These are phyloP conservation scores for Panicum miliaceum DNA, from an alignment of 176 grass and related monocot species.

Conservation along the genomic window DNA sequence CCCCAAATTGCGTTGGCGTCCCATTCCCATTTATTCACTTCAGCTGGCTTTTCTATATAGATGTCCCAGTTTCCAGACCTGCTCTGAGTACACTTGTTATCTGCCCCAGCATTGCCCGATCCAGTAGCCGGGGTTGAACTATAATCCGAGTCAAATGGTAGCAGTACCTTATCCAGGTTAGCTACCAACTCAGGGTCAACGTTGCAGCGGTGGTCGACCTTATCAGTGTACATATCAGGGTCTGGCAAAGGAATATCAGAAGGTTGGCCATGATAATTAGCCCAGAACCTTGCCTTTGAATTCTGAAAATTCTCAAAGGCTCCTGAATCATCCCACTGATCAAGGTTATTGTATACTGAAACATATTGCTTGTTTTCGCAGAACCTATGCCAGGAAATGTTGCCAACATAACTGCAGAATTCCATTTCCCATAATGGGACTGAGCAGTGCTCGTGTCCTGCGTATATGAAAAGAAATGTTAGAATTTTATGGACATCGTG, in stretches of 20 bases:
- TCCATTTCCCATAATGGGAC: conserved; percentile 68
- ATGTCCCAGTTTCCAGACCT: conserved; percentile 44
- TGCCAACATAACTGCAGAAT: conserved; percentile 57
- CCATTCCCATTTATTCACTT: conserved; percentile 48
- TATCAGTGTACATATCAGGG: conserved; percentile 52
- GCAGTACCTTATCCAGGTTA: conserved; percentile 37
- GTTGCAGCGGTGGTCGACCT: conserved; percentile 38
- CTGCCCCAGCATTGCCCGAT: background rate
- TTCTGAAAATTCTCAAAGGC: conserved; percentile 64
- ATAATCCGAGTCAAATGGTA: conserved; percentile 38
- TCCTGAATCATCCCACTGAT: conserved; percentile 54
- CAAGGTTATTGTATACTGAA: conserved; percentile 36
- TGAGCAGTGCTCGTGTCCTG: conserved; percentile 30
- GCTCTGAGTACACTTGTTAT: conserved; percentile 16
- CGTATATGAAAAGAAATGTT: conserved; percentile 7
- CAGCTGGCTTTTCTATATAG: conserved; percentile 46
- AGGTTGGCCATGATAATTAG: conserved; percentile 52
- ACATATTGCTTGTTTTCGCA: conserved; percentile 55
- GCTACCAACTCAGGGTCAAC: conserved; percentile 50
- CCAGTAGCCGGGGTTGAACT: conserved; percentile 8
- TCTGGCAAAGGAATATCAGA: conserved; percentile 50
- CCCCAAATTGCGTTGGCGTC: conserved; percentile 41
- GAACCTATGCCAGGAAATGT: conserved; percentile 63
- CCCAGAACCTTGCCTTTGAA: conserved; percentile 51
- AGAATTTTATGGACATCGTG: conserved; percentile 5